phyloP scores from a whole-genome alignment of 306 rosid species.

The Castanospermum australe region DNA sequence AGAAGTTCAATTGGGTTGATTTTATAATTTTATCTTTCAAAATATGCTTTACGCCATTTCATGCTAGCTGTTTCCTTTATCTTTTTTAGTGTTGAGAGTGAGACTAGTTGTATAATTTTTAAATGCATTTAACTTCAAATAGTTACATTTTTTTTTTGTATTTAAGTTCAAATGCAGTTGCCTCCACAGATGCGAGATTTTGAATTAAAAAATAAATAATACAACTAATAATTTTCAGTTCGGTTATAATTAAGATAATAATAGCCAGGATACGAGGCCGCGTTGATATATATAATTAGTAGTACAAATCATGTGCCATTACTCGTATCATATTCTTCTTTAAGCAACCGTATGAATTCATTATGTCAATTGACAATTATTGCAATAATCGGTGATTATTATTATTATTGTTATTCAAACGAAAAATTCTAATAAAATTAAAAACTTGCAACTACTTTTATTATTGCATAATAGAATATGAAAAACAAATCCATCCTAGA shows the following conservation, averaged over 20 bases:
- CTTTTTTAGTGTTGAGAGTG: no score
- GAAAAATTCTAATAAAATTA: not conserved
- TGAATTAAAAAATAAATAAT: not conserved
- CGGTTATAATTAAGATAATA: not conserved
- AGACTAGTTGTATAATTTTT: no score
- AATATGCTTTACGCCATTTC: no score
- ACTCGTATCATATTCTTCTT: not conserved
- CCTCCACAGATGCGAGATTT: not conserved
- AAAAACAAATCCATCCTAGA: not conserved
- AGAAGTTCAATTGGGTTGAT: no score
- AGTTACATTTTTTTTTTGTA: not conserved
- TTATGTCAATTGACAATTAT: not conserved
- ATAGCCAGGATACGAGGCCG: not conserved
- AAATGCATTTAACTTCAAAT: not conserved
- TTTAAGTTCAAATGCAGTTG: not conserved
- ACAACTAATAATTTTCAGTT: not conserved
- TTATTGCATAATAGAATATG: not conserved
- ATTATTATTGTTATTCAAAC: not conserved
- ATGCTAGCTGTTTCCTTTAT: no score
- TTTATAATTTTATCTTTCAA: no score
- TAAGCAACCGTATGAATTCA: not conserved
- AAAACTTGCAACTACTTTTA: not conserved
- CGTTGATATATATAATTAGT: not conserved
- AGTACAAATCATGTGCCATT: not conserved
- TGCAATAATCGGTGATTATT: not conserved